Percentiles rank a stretch among this genome's conserved stretches.
These are phyloP conservation scores for Akanthomyces dipterigenus DNA, from an alignment of 2,329 filamentous ascomycete species.

Conservation along the genomic window DNA sequence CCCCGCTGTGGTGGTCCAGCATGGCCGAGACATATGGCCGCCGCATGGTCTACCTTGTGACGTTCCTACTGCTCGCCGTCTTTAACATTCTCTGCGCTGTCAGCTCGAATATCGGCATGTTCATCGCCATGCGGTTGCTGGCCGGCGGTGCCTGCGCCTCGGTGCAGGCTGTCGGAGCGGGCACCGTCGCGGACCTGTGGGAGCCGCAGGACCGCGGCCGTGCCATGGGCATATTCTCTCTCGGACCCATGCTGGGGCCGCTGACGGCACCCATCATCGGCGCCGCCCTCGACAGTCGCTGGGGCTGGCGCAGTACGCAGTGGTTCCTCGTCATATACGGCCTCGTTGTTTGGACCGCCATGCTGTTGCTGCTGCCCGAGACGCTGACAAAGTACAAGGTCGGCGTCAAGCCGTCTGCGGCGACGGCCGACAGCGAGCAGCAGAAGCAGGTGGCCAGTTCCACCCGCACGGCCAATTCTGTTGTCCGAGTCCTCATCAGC, in stretches of 20 bases:
- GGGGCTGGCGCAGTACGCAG: slow-evolving; percentile 70
- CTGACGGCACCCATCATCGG: slow-evolving; percentile 71
- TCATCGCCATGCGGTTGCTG: slow-evolving; percentile 69
- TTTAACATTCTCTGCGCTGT: slow-evolving; percentile 66
- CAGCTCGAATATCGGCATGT: slow-evolving; percentile 64
- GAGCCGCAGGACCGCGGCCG: slow-evolving; percentile 62
- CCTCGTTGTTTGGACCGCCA: slow-evolving; percentile 44
- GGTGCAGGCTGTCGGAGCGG: slow-evolving; percentile 76
- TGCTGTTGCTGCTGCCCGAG: slow-evolving; percentile 42
- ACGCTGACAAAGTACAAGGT: background rate
- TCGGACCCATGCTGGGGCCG: slow-evolving; percentile 70
- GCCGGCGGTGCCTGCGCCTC: slow-evolving; percentile 71
- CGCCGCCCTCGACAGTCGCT: slow-evolving; percentile 59
- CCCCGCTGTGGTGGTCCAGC: slow-evolving; percentile 80
- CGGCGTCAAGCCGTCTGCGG: too few species aligned
- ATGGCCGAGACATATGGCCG: slow-evolving; percentile 70
- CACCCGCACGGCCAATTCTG: background rate
- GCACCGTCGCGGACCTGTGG: slow-evolving; percentile 79
- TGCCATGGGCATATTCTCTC: slow-evolving; percentile 79
- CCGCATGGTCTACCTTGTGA: slow-evolving; percentile 70
- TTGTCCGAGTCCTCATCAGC: background rate
- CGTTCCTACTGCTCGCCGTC: slow-evolving; percentile 64
- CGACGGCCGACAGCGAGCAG: background rate
- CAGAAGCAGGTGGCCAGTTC: background rate
- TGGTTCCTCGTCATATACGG: slow-evolving; percentile 73